phyloP scores from a whole-genome alignment of 2,329 filamentous ascomycete species.

The Fusarium secorum region DNA sequence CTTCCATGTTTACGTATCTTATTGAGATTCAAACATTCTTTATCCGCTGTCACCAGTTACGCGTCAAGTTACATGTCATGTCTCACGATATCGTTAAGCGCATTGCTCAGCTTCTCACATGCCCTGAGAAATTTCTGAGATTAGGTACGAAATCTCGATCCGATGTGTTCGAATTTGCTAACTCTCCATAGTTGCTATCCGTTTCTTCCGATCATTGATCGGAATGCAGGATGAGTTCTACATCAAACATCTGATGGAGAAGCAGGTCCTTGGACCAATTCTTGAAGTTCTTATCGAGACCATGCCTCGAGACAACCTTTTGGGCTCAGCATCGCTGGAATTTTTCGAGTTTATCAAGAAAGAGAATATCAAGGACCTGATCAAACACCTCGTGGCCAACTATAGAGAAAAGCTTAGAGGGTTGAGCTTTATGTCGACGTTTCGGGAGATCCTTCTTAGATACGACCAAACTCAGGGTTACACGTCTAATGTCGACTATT shows the following conservation, averaged over 20 bases:
- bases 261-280: slow-evolving; percentile 83
- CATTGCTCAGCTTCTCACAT: slow-evolving; percentile 82
- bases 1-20: slow-evolving; percentile 88
- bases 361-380: slow-evolving; percentile 80
- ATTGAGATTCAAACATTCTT: slow-evolving; percentile 96
- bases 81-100: slow-evolving; percentile 79
- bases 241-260: slow-evolving; percentile 81
- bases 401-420: slow-evolving; percentile 79
- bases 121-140: slow-evolving; percentile 90
- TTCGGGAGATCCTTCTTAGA: slow-evolving; percentile 75
- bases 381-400: slow-evolving; percentile 83
- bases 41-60: slow-evolving; percentile 84
- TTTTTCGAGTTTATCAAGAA: slow-evolving; percentile 90
- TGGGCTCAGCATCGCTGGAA: slow-evolving; percentile 93
- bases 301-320: slow-evolving; percentile 89
- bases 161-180: slow-evolving; percentile 31
- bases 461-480: slow-evolving; percentile 82
- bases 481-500: slow-evolving; percentile 72
- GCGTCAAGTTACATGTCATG: slow-evolving; percentile 88
- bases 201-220: slow-evolving; percentile 90
- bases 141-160: slow-evolving; percentile 66
- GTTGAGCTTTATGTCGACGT: slow-evolving; percentile 86
- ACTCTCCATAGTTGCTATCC: slow-evolving; percentile 74
- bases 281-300: slow-evolving; percentile 84
- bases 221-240: slow-evolving; percentile 92